A percentile compares a stretch with the other conserved stretches of the same genome.
Conservation (phyloP, 140 eudicot species). For the Anethum foeniculum region DNA sequence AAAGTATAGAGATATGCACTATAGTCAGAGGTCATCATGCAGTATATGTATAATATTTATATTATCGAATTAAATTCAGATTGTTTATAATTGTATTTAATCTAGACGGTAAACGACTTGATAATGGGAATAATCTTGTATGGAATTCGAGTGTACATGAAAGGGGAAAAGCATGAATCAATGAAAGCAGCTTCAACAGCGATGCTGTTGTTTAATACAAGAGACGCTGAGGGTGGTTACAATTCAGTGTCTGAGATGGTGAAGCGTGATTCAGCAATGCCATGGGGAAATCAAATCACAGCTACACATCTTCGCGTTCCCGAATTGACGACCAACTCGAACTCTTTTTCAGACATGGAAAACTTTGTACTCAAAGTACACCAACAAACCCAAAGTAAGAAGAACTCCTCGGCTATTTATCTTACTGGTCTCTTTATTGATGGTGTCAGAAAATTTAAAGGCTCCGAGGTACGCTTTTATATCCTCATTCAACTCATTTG, state of each 20-base stretch:
- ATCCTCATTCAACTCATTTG: background rate
- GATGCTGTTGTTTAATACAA: slow-evolving; percentile 53
- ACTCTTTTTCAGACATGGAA: slow-evolving; percentile 25
- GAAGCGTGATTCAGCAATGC: slow-evolving; percentile 31
- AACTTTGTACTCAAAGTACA: slow-evolving; percentile 36
- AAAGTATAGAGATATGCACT: no score
- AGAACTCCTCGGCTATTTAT: slow-evolving; percentile 46
- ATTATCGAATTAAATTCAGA: no score
- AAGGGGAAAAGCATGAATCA: slow-evolving; percentile 26
- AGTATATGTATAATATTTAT: no score
- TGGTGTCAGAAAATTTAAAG: slow-evolving; percentile 34
- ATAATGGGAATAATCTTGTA: slow-evolving; percentile 48
- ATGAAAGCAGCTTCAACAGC: slow-evolving; percentile 47
- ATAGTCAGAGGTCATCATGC: no score
- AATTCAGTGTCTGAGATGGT: slow-evolving; percentile 62
- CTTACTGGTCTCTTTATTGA: slow-evolving; percentile 56
- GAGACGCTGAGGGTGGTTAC: slow-evolving; percentile 47
- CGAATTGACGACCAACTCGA: slow-evolving; percentile 11
- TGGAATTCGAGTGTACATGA: slow-evolving; percentile 74
- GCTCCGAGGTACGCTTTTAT: slow-evolving; percentile 46
- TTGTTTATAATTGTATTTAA: no score
- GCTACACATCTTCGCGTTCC: slow-evolving; percentile 52
- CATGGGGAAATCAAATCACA: slow-evolving; percentile 76
- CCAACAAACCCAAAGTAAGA: slow-evolving; percentile 37
- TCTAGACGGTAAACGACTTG: slow-evolving; percentile 69